Evolutionary conservation across 1,284 basidiomycete genomes (phyloP), one percentile per base, ranked within the genome.

Genomic region (Leccinum solheimii): DNA sequence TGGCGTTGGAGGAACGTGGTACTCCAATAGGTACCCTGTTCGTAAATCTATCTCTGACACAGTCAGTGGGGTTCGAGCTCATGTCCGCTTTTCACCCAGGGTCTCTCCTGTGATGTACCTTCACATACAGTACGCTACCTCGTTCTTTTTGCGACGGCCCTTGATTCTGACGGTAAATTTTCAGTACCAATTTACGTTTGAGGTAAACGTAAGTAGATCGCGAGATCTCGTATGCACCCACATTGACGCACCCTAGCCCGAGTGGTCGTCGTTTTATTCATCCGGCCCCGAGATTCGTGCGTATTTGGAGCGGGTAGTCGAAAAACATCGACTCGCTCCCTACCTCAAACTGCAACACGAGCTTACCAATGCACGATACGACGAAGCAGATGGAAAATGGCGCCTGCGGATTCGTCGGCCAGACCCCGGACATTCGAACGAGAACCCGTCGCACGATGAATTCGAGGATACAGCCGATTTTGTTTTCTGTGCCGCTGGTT

Each of bases 181-280:
- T 57, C 60, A 87, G 83, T 87, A 87, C 67, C 84, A 85, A 70
- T 75, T 83, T 16, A 82, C 82, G 0, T 88, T 87, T 57, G 82
- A 83, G 30, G 3, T 32, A 5, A 86, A 86, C 64, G 83, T 77
- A 64, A 59, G 74, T 19, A 60, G 3, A 23, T 23, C 45, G 6
- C 51, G 11, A 23, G 48, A 8, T 30, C 38, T 54, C 19, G 27
- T 13, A 1, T 26, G 23, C 13, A 38, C n/a, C 34, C 14, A 26
- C 16, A 36, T 16, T 43, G n/a, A 23, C 1, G 21, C 21, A 14
- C 13, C 21, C 21, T 54, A 86, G 82, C 79, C 78, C 14, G 76
- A 85, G 66, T 87, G 85, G 86, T 84, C 84, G 3, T 69, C 79
- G 10, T 87, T 86, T 72, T 88, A 85, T 63, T 80, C 85, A 2